A percentile compares a stretch with the other conserved stretches of the same genome.
Conservation (phyloP, 495 filamentous ascomycete genomes). For the Xeromyces bisporus region DNA sequence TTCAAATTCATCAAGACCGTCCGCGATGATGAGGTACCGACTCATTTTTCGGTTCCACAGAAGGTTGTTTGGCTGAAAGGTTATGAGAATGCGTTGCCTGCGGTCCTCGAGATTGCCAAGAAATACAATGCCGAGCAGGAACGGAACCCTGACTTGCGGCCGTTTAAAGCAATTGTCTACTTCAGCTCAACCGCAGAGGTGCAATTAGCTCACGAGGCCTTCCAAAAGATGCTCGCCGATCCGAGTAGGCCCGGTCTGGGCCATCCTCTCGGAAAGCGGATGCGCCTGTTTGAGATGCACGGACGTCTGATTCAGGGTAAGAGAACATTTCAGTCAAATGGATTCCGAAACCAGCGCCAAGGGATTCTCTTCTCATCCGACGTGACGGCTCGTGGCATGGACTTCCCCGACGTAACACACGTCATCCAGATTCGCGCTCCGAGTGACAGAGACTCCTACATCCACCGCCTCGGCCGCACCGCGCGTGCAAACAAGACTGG, state of each 20-base stretch:
- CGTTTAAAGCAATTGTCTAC: slow-evolving; percentile 92
- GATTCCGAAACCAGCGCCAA: slow-evolving; percentile 45
- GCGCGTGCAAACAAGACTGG: slow-evolving; percentile 61
- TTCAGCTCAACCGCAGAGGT: slow-evolving; percentile 63
- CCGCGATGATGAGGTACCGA: slow-evolving; percentile 58
- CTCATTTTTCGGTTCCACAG: slow-evolving; percentile 73
- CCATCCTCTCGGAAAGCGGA: slow-evolving; percentile 29
- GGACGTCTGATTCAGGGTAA: slow-evolving; percentile 51
- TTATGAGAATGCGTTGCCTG: slow-evolving; percentile 60
- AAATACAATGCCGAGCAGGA: slow-evolving; percentile 28
- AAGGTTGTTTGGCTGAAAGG: slow-evolving; percentile 44
- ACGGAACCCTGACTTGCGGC: slow-evolving; percentile 23
- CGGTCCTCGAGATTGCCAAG: slow-evolving; percentile 56
- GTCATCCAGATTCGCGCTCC: slow-evolving; percentile 55
- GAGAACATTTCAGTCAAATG: slow-evolving; percentile 49
- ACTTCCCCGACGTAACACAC: slow-evolving; percentile 57
- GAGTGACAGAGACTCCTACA: slow-evolving; percentile 44
- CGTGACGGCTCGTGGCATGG: slow-evolving; percentile 84
- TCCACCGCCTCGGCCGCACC: slow-evolving; percentile 59
- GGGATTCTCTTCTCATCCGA: slow-evolving; percentile 83
- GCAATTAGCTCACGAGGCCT: slow-evolving; percentile 39
- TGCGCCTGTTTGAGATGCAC: slow-evolving; percentile 52
- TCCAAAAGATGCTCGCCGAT: slow-evolving; percentile 33
- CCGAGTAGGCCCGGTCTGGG: slow-evolving; percentile 9
- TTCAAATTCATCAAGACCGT: slow-evolving; percentile 80